Percentiles rank a stretch among this genome's conserved stretches.
These are phyloP conservation scores for Boletellus ananas DNA, from an alignment of 768 basidiomycete genomes.

Conservation along the genomic window DNA sequence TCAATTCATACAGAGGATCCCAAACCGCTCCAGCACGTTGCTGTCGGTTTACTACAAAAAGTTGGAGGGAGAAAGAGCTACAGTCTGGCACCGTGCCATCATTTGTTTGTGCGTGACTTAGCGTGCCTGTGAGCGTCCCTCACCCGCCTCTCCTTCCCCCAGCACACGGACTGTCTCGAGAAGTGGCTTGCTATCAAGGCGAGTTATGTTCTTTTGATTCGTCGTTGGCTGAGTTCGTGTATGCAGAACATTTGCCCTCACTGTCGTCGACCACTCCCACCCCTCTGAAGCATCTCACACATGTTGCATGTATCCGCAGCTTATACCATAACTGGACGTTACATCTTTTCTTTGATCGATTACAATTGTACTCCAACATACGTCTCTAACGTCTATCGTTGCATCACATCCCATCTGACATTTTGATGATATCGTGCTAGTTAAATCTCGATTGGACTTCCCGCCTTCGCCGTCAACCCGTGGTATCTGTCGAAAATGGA, in stretches of 20 bases:
- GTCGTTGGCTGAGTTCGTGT: neutral
- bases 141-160: neutral
- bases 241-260: slow-evolving; percentile 86
- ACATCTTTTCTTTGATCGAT: too few species aligned
- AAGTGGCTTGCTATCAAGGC: slow-evolving; percentile 81
- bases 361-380: slow-evolving; percentile 10
- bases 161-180: slow-evolving; percentile 89
- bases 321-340: neutral
- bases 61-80: slow-evolving; percentile 56
- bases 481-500: slow-evolving; percentile 56
- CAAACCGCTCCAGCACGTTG: slow-evolving; percentile 33
- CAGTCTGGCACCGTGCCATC: slow-evolving; percentile 85
- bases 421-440: slow-evolving; percentile 31
- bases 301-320: slow-evolving; percentile 1
- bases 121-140: neutral
- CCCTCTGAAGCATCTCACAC: slow-evolving; percentile 43
- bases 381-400: neutral
- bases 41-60: slow-evolving; percentile 37
- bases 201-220: neutral
- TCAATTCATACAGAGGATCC: slow-evolving; percentile 57
- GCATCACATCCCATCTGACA: neutral
- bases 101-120: slow-evolving; percentile 66
- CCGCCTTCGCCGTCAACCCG: slow-evolving; percentile 57
- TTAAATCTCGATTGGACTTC: slow-evolving; percentile 68
- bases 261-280: slow-evolving; percentile 79